Evolutionary conservation across 2,329 filamentous ascomycete genomes (phyloP).

Genomic region (Dryadomyces quercus-mongolicae): DNA sequence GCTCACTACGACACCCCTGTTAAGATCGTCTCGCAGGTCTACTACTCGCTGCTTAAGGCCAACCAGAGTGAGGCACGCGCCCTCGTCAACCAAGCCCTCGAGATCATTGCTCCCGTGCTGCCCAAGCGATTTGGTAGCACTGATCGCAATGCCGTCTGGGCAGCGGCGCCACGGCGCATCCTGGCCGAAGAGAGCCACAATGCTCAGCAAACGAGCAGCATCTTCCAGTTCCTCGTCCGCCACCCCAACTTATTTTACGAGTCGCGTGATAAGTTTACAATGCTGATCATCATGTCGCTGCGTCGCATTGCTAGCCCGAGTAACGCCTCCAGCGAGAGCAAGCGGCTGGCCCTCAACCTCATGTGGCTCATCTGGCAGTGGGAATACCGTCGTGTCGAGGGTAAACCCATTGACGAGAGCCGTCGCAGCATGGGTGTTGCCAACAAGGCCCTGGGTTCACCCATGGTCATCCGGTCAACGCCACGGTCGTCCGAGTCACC

Average conservation of each 20-base stretch:
- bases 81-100: constrained; percentile 85
- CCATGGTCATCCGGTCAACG: constrained; percentile 31
- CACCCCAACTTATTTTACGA: constrained; percentile 94
- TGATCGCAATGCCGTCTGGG: constrained; percentile 75
- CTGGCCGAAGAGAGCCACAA: constrained; percentile 91
- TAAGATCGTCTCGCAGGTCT: constrained; percentile 94
- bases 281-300: constrained; percentile 77
- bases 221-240: constrained; percentile 91
- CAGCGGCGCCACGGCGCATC: constrained; percentile 79
- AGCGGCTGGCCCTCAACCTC: constrained; percentile 80
- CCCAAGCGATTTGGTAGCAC: constrained; percentile 68
- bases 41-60: constrained; percentile 78
- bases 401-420: constrained; percentile 25
- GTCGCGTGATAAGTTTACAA: constrained; percentile 79
- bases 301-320: constrained; percentile 76
- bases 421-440: background rate
- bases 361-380: constrained; percentile 86
- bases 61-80: constrained; percentile 91
- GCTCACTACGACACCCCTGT: constrained; percentile 90
- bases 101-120: constrained; percentile 87
- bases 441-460: background rate
- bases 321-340: constrained; percentile 80
- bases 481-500: constrained; percentile 54
- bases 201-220: constrained; percentile 88
- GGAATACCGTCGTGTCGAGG: constrained; percentile 73